These are phyloP conservation scores for Pythium biforme DNA, from an alignment of 352 stramenopile species.

Conservation along the genomic window DNA sequence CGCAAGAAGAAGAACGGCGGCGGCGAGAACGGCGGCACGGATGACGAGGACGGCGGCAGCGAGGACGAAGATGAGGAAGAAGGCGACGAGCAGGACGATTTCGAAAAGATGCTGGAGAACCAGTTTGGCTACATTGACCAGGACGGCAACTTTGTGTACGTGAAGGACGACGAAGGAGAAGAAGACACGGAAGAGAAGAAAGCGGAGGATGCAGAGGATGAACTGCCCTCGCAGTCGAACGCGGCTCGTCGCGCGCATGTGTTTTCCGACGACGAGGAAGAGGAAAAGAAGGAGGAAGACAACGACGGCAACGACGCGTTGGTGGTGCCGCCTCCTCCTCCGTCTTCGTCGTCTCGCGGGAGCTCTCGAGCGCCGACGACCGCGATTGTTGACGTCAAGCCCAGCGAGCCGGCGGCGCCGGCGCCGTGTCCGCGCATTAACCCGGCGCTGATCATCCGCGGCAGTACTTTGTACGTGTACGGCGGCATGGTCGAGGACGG, in stretches of 20 bases:
- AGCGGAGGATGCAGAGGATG: constrained; percentile 20
- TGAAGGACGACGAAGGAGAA: constrained; percentile 89
- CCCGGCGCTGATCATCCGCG: constrained; percentile 80
- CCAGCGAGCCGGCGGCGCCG: constrained; percentile 26
- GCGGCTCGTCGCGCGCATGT: neutral
- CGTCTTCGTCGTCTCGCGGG: neutral
- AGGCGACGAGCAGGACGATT: constrained; percentile 72
- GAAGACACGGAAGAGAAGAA: constrained; percentile 48
- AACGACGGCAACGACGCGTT: constrained; percentile 5
- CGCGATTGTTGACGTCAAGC: constrained; percentile 17
- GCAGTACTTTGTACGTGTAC: constrained; percentile 92
- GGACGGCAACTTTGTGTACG: constrained; percentile 94
- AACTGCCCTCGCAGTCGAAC: neutral
- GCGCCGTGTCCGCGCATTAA: constrained; percentile 86
- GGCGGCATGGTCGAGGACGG: constrained; percentile 93
- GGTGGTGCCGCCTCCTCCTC: constrained; percentile 14
- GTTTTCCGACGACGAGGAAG: constrained; percentile 24
- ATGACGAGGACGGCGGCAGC: constrained; percentile 35
- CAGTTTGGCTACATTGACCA: constrained; percentile 96
- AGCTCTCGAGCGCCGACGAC: neutral
- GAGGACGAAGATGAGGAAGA: constrained; percentile 46
- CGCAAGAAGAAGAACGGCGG: constrained; percentile 54
- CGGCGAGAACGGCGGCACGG: constrained; percentile 30
- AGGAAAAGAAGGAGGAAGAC: constrained; percentile 31
- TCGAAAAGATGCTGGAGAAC: constrained; percentile 82